Conservation (phyloP, 306 rosid species). For the Cicer bijugum region DNA sequence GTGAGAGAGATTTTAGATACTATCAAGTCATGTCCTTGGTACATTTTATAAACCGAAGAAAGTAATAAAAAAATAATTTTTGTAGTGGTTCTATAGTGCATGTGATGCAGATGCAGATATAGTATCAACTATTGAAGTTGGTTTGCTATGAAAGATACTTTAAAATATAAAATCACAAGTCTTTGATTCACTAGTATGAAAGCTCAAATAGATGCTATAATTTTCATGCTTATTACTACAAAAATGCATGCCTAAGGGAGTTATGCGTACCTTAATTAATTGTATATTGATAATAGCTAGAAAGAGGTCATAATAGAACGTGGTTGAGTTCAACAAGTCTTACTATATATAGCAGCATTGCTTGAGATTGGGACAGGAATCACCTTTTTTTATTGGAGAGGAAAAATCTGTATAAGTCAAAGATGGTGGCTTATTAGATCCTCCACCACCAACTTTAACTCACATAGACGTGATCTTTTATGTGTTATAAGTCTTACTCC, state of each 20-base stretch:
- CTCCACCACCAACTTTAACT: too few species aligned
- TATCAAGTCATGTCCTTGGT: not conserved
- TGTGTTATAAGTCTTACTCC: too few species aligned
- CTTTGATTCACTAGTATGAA: not conserved
- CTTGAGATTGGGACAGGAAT: not conserved
- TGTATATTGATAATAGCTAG: not conserved
- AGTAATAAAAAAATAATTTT: not conserved
- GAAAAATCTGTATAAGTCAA: too few species aligned
- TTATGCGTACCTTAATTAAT: conserved; percentile 2
- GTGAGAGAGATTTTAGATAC: not conserved
- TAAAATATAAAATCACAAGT: not conserved
- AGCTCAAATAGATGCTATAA: not conserved
- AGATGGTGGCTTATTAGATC: too few species aligned
- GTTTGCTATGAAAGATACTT: not conserved
- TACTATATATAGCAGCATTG: not conserved
- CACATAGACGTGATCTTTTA: too few species aligned
- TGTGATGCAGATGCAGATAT: not conserved
- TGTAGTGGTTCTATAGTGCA: not conserved
- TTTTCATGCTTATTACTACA: not conserved
- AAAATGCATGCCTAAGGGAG: not conserved
- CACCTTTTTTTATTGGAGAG: not conserved
- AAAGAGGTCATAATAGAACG: not conserved
- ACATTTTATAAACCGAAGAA: not conserved
- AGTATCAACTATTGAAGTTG: not conserved
- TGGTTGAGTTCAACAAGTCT: not conserved